Evolutionary conservation across 768 basidiomycete species (phyloP).

Genomic region (Gyrodon lividus): DNA sequence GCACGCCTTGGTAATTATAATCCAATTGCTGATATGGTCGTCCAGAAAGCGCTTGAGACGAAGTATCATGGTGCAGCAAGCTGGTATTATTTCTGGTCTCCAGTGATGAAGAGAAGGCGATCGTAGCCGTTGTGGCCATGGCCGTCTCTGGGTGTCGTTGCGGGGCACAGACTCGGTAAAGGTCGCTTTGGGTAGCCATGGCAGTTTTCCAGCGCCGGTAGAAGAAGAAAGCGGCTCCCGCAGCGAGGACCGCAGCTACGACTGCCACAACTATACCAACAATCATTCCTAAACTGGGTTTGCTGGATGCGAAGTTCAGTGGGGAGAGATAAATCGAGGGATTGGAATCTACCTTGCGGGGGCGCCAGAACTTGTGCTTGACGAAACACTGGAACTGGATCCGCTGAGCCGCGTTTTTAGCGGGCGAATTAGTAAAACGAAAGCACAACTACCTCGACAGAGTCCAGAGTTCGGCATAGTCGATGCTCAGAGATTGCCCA

Average conservation of each 20-base stretch:
- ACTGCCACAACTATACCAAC: constrained; percentile 20
- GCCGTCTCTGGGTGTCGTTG: not conserved
- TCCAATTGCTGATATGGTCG: constrained; percentile 9
- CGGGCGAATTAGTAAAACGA: not conserved
- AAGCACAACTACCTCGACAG: constrained; percentile 15
- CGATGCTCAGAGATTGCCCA: constrained; percentile 28
- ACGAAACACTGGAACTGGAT: not conserved
- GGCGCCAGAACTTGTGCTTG: too few species aligned
- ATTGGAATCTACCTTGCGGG: too few species aligned
- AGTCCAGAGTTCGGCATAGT: constrained; percentile 32
- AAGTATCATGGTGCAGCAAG: too few species aligned
- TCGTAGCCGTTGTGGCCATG: not conserved
- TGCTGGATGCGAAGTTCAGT: constrained; percentile 7
- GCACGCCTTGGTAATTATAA: not conserved
- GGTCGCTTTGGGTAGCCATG: constrained; percentile 11
- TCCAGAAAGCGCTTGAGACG: constrained; percentile 13
- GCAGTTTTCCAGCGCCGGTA: constrained; percentile 30
- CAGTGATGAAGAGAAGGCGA: constrained; percentile 22
- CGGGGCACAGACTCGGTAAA: constrained; percentile 11
- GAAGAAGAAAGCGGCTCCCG: constrained; percentile 21
- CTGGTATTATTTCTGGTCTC: too few species aligned
- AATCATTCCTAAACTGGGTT: constrained; percentile 22
- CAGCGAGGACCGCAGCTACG: constrained; percentile 11
- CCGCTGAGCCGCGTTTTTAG: constrained; percentile 1
- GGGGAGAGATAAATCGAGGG: too few species aligned